A percentile compares a stretch with the other conserved stretches of the same genome.
These are phyloP conservation scores for Saccharomycopsis amapae DNA, from an alignment of 805 yeast genomes.

Conservation along the genomic window DNA sequence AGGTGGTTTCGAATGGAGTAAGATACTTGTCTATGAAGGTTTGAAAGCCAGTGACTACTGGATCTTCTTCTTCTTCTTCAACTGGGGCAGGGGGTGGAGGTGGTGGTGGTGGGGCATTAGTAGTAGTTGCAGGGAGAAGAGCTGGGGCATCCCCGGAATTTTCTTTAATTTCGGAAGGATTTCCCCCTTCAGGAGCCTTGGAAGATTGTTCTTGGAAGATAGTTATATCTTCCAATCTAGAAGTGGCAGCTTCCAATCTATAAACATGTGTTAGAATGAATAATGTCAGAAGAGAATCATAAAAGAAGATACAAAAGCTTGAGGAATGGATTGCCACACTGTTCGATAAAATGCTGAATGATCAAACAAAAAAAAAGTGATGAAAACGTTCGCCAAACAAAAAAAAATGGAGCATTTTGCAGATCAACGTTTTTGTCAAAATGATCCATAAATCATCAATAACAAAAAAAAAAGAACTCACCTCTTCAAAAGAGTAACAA, in stretches of 20 bases:
- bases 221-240: slow-evolving; percentile 85
- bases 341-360: background rate
- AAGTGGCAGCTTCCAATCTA: slow-evolving; percentile 87
- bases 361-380: background rate
- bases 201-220: slow-evolving; percentile 61
- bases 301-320: too few relatives aligned
- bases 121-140: background rate
- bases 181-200: background rate
- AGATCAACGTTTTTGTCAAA: background rate
- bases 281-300: too few relatives aligned
- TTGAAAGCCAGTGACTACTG: slow-evolving; percentile 47
- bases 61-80: slow-evolving; percentile 29
- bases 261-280: too few relatives aligned
- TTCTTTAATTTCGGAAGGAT: slow-evolving; percentile 3
- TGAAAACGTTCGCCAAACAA: too few relatives aligned
- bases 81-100: slow-evolving; percentile 12
- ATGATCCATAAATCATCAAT: background rate
- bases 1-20: slow-evolving; percentile 50
- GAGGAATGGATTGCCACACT: too few relatives aligned
- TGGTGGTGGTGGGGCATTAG: background rate
- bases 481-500: slow-evolving; percentile 71
- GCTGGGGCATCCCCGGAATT: slow-evolving; percentile 1
- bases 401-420: too few relatives aligned
- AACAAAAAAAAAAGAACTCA: slow-evolving; percentile 25
- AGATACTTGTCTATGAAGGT: slow-evolving; percentile 44